Conservation (phyloP, 305 asterid genomes). For the Solanum hybrid region DNA sequence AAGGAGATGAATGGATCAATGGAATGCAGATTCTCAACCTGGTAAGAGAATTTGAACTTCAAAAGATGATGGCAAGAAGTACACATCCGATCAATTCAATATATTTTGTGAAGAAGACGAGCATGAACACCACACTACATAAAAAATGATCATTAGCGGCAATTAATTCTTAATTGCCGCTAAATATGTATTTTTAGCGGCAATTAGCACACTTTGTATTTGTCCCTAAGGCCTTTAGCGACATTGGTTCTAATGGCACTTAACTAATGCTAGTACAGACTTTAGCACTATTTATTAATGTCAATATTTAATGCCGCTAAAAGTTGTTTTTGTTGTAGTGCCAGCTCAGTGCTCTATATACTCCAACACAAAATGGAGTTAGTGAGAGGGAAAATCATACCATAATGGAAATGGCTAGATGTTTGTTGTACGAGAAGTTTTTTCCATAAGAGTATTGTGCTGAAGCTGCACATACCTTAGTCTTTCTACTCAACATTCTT, state of each 20-base stretch:
- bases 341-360: not conserved
- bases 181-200: no score
- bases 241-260: no score
- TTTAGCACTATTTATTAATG: no score
- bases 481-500: not conserved
- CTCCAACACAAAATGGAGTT: not conserved
- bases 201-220: no score
- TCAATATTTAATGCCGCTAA: no score
- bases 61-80: not conserved
- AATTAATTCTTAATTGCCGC: no score
- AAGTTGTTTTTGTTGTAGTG: no score
- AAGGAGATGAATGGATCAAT: not conserved
- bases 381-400: not conserved
- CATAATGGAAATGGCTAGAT: not conserved
- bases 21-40: not conserved
- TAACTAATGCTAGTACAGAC: no score
- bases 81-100: not conserved
- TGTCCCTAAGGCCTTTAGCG: no score
- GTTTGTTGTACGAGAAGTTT: not conserved
- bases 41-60: not conserved
- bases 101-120: not conserved
- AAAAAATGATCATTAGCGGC: no score
- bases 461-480: not conserved
- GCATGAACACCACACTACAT: no score
- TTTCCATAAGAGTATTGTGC: not conserved